Base-by-base conservation (phyloP, 2,329 filamentous ascomycete species). In the Aspergillus phoenicis region DNA sequence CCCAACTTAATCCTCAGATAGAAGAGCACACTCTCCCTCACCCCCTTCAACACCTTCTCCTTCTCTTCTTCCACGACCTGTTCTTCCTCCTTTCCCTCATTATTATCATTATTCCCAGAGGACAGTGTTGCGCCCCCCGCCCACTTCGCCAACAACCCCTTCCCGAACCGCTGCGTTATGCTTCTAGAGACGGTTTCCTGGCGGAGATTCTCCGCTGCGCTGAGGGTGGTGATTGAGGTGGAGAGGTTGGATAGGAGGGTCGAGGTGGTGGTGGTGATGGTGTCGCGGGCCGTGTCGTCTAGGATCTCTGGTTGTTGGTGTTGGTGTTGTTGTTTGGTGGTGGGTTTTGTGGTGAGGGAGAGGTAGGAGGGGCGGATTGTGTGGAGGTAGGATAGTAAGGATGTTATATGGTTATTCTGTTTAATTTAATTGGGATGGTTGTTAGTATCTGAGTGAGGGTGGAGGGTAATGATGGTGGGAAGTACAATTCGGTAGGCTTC, bases 291-390 rank as follows among this genome's bases (percentile, higher is more conserved):
- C 17, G 85, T 82, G 73, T 97, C 91, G 48, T 89, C 94, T 43
- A 98, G 84, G 59, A 86, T 83, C 56, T 84, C 55, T 82, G 68
- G 24, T 26, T 70, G 80, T 73, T 70, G 82, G 77, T 72, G 83
- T 79, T 65, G 87, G 85, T 22, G 89, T 85, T 64, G 86, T 85
- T 5, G 89, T 87, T 22, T 90, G n/a, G 26, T n/a, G 39, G 26
- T 20, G 20, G 20, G 20, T 30, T 45, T 49, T 52, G 15, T 60
- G 11, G 60, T 66, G 30, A 62, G 93, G 33, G 93, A 95, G 55
- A 99, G 90, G 79, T 99, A 99, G 61, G 93, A 88, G 69, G 93
- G 91, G 62, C 94, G 91, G 70, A 97, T 92, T 62, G 88, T 87
- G 72, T 87, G 87, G 20, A 99, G 88, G 71, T 97, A 91, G 66